These are phyloP conservation scores for Hepatocystis sp. DNA, from an alignment of 169 alveolate species.

Conservation along the genomic window DNA sequence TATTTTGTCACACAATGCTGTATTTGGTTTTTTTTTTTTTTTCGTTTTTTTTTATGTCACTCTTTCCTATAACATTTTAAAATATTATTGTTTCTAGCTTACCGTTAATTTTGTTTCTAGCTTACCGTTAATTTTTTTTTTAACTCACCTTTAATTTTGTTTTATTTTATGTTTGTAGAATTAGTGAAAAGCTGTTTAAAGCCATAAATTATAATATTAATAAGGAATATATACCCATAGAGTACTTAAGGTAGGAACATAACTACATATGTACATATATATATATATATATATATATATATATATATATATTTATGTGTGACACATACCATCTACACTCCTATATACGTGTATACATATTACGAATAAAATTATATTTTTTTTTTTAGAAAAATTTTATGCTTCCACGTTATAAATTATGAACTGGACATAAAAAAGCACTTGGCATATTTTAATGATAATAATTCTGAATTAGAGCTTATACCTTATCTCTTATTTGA, in stretches of 20 bases:
- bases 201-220: conserved; percentile 57
- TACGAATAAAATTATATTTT: not conserved
- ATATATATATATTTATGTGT: too few species aligned
- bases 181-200: conserved; percentile 29
- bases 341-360: conserved; percentile 5
- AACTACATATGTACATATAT: too few species aligned
- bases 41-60: not conserved
- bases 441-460: conserved; percentile 30
- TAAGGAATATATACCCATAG: conserved; percentile 71
- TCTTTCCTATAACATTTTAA: not conserved
- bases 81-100: not conserved
- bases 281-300: too few species aligned
- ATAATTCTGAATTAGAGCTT: conserved; percentile 9
- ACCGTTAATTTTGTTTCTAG: not conserved
- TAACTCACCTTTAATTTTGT: not conserved
- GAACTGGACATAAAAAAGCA: conserved; percentile 31
- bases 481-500: conserved; percentile 53
- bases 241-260: conserved; percentile 59
- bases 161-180: conserved; percentile 13
- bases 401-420: conserved; percentile 57
- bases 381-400: conserved; percentile 18
- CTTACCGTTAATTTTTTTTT: not conserved
- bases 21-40: not conserved
- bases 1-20: too few species aligned
- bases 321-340: too few species aligned